Conservation (phyloP, 1,284 basidiomycete genomes). For the Irpex rosettiformis region DNA sequence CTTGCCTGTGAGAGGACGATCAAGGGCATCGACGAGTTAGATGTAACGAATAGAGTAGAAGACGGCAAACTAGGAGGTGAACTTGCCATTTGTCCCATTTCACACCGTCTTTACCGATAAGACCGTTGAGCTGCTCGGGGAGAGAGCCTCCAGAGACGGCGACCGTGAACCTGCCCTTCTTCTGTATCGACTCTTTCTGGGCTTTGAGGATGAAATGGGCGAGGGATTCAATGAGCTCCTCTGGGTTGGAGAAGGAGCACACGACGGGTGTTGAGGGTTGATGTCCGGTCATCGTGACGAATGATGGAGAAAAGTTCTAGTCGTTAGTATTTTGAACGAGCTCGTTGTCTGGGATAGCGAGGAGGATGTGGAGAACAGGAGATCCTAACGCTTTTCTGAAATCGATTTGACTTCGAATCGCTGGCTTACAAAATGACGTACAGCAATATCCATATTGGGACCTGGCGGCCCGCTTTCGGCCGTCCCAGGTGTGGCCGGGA, state of each 20-base stretch:
- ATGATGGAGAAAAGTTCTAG: not conserved
- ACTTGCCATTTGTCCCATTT: constrained; percentile 95
- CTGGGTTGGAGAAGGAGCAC: constrained; percentile 63
- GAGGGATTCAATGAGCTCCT: constrained; percentile 60
- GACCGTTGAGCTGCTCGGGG: constrained; percentile 77
- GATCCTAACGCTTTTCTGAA: not conserved
- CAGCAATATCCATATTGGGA: not conserved
- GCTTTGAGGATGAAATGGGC: constrained; percentile 85
- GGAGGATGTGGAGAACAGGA: not conserved
- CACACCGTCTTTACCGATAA: constrained; percentile 72
- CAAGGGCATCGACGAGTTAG: constrained; percentile 5
- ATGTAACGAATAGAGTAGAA: no score
- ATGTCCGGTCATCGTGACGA: constrained; percentile 32
- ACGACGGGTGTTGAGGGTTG: constrained; percentile 67
- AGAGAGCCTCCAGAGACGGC: constrained; percentile 94
- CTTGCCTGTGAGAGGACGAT: constrained; percentile 63
- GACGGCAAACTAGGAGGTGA: constrained; percentile 13
- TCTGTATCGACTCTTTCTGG: constrained; percentile 87
- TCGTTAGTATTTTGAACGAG: not conserved
- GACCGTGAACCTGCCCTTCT: constrained; percentile 87
- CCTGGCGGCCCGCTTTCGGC: not conserved
- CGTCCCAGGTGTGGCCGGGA: not conserved
- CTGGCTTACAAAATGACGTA: not conserved
- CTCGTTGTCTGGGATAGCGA: not conserved
- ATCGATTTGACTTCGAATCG: not conserved